Evolutionary conservation across 2,329 filamentous ascomycete species (phyloP), one percentile per base, ranked within the genome.

Genomic region (Arthrobotrys iridis): DNA sequence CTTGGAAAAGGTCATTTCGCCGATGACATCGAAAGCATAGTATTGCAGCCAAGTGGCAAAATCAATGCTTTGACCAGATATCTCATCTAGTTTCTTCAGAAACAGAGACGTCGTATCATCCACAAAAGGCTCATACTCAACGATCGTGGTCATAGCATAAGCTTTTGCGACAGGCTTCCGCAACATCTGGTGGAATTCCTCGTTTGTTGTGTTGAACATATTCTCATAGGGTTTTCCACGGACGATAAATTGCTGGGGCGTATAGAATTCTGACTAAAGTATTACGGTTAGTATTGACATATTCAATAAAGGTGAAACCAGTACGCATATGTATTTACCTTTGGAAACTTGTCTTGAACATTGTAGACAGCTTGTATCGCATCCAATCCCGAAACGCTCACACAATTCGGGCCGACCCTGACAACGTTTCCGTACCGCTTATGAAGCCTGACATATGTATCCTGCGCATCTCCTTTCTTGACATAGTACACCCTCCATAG

Each of bases 121-220:
- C 41, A 95, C 91, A 35, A 92, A 89, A 0, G 91, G 91, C 80
- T 95, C 92, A 79, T 93, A 93, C 79, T 91, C 88, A 20, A 93
- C 88, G 1, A 94, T 83, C 0, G 90, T 87, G 7, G 87, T 90
- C 91, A 93, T 93, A 75, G 90, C 86, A 80, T 93, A 94, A 3
- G 90, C 91, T 75, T 86, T 87, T 82, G 91, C 93, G 67, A 95
- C 90, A 77, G 88, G 90, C 74, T 91, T 87, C 26, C 91, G 87
- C 80, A 93, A 90, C 79, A 89, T 87, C 41, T 90, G 87, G 81
- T 94, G 92, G 82, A 91, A 93, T 43, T 86, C 84, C 77, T 93
- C 91, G 81, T 92, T 88, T 4, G 87, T 89, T 0, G 91, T 92
- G 79, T 89, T 91, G 83, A 94, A 94, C 15, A 95, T 86, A 1